Base-by-base conservation (phyloP, 1,139 yeast species). In the Candida sanyaensis region DNA sequence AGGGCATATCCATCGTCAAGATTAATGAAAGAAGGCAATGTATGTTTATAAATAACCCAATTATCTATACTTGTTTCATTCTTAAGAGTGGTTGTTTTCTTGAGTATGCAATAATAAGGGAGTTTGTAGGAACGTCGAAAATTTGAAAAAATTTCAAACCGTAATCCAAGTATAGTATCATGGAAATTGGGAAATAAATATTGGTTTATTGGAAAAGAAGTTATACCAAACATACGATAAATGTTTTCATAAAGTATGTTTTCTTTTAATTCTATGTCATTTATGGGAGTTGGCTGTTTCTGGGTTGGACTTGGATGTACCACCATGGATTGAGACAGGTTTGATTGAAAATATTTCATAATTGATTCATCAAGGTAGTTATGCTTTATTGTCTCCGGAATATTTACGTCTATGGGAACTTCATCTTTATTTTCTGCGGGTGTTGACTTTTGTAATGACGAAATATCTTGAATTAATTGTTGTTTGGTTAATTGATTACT, bases 71-170 rank as follows among this genome's bases (percentile, higher is more conserved):
- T 9, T 21, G n/a, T 13, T 9, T 36, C 28, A 17, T 12, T 6
- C 9, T 32, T 32, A 13, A 13, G 9, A 12, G 23, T 32, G 1
- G 42, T 37, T 10, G 44, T 53, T 46, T 60, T 63, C 28, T 65
- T 57, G 13, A 74, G 58, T 3, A 75, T 73, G 10, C 68, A 68
- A 55, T 75, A 75, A 55, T 73, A 75, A 2, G 79, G 77, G 9
- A 60, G 55, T 9, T 57, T 34, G 51, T 62, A 73, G 27, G 47
- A 51, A 6, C 51, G 43, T 3, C 56, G 47, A 8, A 49, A 38
- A 23, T 59, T 57, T 5, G 71, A 61, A 51, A 58, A 64, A 4
- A 62, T 54, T 46, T 75, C 80, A 50, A 74, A 73, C 12, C 80
- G 56, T 12, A 75, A 42, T 0, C 80, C 80, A 41, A 73, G 47